A percentile compares a stretch with the other conserved stretches of the same genome.
phyloP scores from a whole-genome alignment of 2,329 filamentous ascomycete genomes.

The Parafenestella ontariensis region DNA sequence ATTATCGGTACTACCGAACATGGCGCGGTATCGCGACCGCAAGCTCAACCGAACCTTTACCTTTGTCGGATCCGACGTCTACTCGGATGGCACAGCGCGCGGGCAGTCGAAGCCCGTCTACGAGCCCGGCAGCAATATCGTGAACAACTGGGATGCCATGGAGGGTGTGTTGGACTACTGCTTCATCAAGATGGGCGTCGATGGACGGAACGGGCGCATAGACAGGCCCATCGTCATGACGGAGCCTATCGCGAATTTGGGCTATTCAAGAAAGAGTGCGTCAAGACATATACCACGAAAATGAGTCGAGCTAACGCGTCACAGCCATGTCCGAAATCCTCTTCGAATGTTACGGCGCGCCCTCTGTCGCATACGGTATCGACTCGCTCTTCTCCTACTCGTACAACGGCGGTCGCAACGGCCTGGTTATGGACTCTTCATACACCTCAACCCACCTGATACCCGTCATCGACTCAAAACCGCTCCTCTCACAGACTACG shows the following conservation, averaged over 20 bases:
- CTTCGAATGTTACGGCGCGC: conserved; percentile 93
- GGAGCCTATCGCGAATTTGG: conserved; percentile 88
- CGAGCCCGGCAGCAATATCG: conserved; percentile 86
- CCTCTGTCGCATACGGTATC: conserved; percentile 90
- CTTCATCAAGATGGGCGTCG: conserved; percentile 91
- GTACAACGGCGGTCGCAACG: conserved; percentile 87
- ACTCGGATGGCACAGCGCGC: conserved; percentile 89
- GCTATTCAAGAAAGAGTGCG: conserved; percentile 86
- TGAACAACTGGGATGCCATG: conserved; percentile 98
- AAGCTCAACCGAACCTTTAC: conserved; percentile 91
- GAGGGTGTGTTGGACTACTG: conserved; percentile 93
- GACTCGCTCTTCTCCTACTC: conserved; percentile 96
- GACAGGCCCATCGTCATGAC: conserved; percentile 94
- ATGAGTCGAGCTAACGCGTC: conserved; percentile 30
- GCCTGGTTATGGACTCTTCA: conserved; percentile 88
- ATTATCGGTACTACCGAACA: conserved; percentile 83
- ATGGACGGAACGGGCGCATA: conserved; percentile 74
- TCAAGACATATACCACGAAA: conserved; percentile 16
- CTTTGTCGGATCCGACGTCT: conserved; percentile 92
- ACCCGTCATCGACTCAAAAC: conserved; percentile 85
- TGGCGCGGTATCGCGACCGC: conserved; percentile 93
- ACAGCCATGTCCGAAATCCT: conserved; percentile 95
- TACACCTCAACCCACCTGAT: conserved; percentile 95
- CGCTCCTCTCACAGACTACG: conserved; percentile 83
- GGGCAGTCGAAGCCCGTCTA: conserved; percentile 92